Evolutionary conservation across 23 red algal genomes (phyloP).

Genomic region (Agarophyton chilense): DNA sequence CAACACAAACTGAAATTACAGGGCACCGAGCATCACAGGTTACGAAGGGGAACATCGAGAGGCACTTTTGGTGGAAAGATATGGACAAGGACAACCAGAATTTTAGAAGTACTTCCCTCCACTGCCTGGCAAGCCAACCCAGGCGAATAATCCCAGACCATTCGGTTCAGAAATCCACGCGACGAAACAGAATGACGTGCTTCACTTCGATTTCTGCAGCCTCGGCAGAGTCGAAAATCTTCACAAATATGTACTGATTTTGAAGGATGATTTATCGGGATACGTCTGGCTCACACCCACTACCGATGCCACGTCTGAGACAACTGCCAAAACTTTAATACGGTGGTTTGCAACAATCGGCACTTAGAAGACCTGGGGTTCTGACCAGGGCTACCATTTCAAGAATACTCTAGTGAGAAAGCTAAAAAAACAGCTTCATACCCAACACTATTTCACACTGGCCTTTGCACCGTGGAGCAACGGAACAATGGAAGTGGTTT

Average conservation of each 20-base stretch:
- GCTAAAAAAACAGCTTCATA: background rate
- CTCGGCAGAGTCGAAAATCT: background rate
- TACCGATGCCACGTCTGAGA: background rate
- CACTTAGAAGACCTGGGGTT: background rate
- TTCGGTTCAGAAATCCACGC: background rate
- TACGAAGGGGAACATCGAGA: background rate
- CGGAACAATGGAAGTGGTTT: conserved; percentile 33
- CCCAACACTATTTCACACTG: conserved; percentile 35
- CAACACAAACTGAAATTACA: background rate
- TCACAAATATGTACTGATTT: background rate
- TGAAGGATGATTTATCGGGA: background rate
- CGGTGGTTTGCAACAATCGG: conserved; percentile 5
- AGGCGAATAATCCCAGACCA: background rate
- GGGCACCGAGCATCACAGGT: background rate
- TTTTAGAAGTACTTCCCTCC: background rate
- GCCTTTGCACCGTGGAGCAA: conserved; percentile 48
- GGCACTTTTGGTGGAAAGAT: background rate
- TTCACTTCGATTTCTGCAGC: conserved; percentile 3
- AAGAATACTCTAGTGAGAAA: background rate
- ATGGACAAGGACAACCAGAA: background rate
- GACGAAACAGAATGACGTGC: background rate
- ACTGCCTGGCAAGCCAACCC: background rate
- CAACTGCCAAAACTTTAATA: background rate
- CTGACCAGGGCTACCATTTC: conserved; percentile 29
- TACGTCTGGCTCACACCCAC: conserved; percentile 6